Percentiles rank a stretch among this genome's conserved stretches.
phyloP scores from a whole-genome alignment of 179 eudicot species.

The Silene vulgaris region DNA sequence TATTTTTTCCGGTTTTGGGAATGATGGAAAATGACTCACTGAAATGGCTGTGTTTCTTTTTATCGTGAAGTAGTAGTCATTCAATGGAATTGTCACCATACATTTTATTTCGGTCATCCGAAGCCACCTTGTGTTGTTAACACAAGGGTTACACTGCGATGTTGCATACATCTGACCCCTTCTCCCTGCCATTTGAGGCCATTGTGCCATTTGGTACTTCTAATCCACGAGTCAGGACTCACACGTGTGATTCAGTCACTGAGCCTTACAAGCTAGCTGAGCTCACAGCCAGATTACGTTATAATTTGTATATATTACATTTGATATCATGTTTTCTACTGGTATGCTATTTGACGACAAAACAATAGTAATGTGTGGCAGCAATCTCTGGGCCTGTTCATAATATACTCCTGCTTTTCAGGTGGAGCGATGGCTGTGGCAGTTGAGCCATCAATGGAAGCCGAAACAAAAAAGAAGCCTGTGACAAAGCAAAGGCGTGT shows the following conservation, averaged over 20 bases:
- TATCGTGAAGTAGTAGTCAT: background rate
- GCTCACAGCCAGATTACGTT: background rate
- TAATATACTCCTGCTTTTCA: conserved; percentile 20
- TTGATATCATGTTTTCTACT: background rate
- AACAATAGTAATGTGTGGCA: background rate
- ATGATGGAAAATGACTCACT: background rate
- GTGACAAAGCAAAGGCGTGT: conserved; percentile 60
- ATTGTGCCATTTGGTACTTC: background rate
- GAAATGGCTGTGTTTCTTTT: no score
- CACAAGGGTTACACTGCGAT: no score
- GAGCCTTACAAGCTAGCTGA: background rate
- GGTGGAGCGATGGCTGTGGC: conserved; percentile 64
- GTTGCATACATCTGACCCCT: no score
- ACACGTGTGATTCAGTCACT: background rate
- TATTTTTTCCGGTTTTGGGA: background rate
- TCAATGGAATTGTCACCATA: background rate
- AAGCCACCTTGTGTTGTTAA: no score
- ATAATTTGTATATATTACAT: background rate
- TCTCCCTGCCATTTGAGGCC: no score
- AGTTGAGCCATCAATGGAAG: conserved; percentile 54
- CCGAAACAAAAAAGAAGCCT: conserved; percentile 42
- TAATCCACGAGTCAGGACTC: no score
- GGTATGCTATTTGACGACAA: background rate
- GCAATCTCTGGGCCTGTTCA: background rate
- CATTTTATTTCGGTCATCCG: no score